Conservation (phyloP, 139 green algal genomes). For the Coccomyxa sp. region DNA sequence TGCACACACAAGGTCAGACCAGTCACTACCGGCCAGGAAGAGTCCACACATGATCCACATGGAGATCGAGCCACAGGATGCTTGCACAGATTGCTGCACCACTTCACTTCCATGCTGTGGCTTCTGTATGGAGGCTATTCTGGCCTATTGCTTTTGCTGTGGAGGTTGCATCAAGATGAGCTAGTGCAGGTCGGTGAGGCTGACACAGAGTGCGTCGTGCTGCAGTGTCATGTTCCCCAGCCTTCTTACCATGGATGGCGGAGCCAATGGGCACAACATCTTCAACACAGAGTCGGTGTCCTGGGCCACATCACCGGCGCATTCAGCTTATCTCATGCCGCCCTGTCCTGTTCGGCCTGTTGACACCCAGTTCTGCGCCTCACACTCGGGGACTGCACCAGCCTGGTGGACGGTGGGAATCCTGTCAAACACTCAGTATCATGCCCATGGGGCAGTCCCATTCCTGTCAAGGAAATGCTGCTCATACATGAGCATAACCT, state of each 20-base stretch:
- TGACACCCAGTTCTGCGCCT: not conserved
- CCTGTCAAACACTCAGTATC: too few relatives aligned
- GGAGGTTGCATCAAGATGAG: too few relatives aligned
- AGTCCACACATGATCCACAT: too few relatives aligned
- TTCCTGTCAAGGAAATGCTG: too few relatives aligned
- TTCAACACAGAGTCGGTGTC: not conserved
- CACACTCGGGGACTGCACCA: not conserved
- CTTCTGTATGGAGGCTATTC: not conserved
- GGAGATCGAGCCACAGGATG: too few relatives aligned
- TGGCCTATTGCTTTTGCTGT: too few relatives aligned
- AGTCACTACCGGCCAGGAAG: too few relatives aligned
- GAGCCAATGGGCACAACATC: not conserved
- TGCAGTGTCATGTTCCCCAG: not conserved
- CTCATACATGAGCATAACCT: not conserved
- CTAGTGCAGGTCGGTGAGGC: too few relatives aligned
- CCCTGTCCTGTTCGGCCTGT: not conserved
- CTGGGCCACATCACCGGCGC: not conserved
- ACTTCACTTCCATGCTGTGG: too few relatives aligned
- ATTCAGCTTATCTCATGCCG: not conserved
- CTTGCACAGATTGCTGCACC: too few relatives aligned
- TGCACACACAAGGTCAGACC: not conserved
- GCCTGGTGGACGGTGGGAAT: not conserved
- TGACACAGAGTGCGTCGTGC: not conserved
- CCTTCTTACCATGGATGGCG: not conserved
- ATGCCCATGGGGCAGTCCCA: too few relatives aligned